Percentiles rank a stretch among this genome's conserved stretches.
Evolutionary conservation across 164 flowering plant species (phyloP).

Genomic region (Dillenia turbinata): DNA sequence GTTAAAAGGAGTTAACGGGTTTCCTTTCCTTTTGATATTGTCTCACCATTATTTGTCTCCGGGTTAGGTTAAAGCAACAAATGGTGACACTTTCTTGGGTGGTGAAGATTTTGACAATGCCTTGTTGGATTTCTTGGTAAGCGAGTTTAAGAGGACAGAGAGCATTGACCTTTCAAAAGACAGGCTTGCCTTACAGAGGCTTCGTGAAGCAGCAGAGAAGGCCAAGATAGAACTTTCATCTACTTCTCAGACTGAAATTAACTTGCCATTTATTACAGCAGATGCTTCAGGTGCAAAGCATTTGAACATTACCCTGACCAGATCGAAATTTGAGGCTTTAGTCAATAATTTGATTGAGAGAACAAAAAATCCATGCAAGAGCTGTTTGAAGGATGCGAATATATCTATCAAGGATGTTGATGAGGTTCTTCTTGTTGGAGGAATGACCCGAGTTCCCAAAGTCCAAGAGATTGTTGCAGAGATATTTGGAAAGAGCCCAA

Average conservation of each 20-base stretch:
- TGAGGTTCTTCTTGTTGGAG: conserved; percentile 79
- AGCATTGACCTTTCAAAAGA: conserved; percentile 61
- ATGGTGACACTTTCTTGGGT: conserved; percentile 80
- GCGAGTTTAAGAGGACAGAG: conserved; percentile 61
- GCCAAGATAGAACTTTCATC: conserved; percentile 80
- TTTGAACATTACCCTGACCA: conserved; percentile 64
- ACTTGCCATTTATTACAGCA: conserved; percentile 75
- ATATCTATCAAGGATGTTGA: conserved; percentile 49
- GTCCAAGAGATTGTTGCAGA: conserved; percentile 57
- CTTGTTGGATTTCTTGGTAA: conserved; percentile 53
- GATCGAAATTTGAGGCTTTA: conserved; percentile 62
- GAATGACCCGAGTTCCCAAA: conserved; percentile 76
- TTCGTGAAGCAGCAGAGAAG: conserved; percentile 76
- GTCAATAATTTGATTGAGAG: conserved; percentile 62
- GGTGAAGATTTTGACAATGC: conserved; percentile 76
- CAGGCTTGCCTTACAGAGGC: conserved; percentile 68
- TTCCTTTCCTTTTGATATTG: background rate
- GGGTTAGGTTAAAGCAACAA: conserved; percentile 71
- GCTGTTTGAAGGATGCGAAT: conserved; percentile 67
- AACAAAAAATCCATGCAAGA: conserved; percentile 55
- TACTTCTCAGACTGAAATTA: conserved; percentile 71
- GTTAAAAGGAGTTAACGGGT: background rate
- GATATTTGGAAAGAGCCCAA: conserved; percentile 67
- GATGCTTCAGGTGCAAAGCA: conserved; percentile 79
- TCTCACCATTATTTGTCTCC: background rate